Base-by-base conservation (phyloP, 1,284 basidiomycete species). In the Cutaneotrichosporon cyanovorans region DNA sequence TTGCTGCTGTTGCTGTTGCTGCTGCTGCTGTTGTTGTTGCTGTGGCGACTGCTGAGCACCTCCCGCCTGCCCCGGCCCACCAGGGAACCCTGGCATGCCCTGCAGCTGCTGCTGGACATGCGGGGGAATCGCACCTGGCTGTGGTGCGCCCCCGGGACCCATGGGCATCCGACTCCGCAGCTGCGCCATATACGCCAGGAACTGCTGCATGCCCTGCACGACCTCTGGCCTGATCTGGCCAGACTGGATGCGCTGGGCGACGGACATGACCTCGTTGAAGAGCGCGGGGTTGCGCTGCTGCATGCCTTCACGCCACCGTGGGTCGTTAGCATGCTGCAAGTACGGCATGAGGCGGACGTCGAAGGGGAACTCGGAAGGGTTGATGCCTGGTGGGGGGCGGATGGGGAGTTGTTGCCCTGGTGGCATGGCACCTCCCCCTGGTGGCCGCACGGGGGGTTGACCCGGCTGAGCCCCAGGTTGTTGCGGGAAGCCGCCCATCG, bases 361-460 rank as follows among this genome's bases (percentile, higher is more conserved):
- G 48, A 69, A 68, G 2, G 65, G 66, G 46, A 68, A 70, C 43
- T 65, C 65, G 37, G 56, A 48, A 16, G 51, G 48, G 43, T 54
- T 54, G 34, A 56, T 42, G 1, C 50, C 49, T 2, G 47, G 46
- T 12, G 51, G 51, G 1, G 48, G 45, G 3, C 42, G 41, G 16
- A 50, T 46, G 3, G 32, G 34, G n/a, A n/a, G n/a, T n/a, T n/a
- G n/a, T n/a, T n/a, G n/a, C 25, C 12, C 8, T 28, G 25, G 25
- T 7, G 25, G 25, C 25, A 28, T 28, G 16, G 30, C 30, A 8
- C 15, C 9, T 8, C 14, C 32, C 6, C 16, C 32, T 14, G 32
- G 32, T 15, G 32, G 32, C 16, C 32, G 7, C 16, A 34, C 28
- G 18, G 23, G 22, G 25, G 15, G 23, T 25, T 37, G 22, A 19